Base-by-base conservation (phyloP, 306 rosid species). In the Geum urbanum region DNA sequence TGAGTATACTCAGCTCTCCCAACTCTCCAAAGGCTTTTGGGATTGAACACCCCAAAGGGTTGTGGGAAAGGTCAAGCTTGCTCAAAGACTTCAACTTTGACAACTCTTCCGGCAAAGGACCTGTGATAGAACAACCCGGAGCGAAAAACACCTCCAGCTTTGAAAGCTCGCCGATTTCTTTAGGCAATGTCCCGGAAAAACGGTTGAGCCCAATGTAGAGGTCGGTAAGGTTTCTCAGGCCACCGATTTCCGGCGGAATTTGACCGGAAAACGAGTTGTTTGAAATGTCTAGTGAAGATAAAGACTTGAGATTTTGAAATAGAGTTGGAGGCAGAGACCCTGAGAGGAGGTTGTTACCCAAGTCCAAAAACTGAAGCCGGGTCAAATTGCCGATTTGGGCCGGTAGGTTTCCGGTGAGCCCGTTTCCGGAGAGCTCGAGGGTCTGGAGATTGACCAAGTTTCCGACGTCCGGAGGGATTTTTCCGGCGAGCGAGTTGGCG, bases 51-150 rank as follows among this genome's bases (percentile, higher is more conserved):
- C 70, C 81, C 69, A 95, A 81, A 1, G 99, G 99, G 70, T 95
- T 95, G 74, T 86, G 79, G 20, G 99, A 95, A 68, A 95, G 87
- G 71, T 95, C 99, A 63, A 95, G 86, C 37, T 84, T 89, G 7
- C 72, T 47, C 78, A 95, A 73, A 9, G 85, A 74, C 57, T 84
- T 61, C n/a, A 95, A 74, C 71, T 83, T 72, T 5, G 84, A 86
- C 66, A 95, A 74, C 78, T 89, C 95, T 45, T 83, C 87, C 0
- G 99, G 99, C 64, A 95, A 68, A 14, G 99, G 99, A 51, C 99
- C 99, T 5, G 92, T 84, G 40, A 95, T 74, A 47, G 39, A 86
- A 86, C 96, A 89, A 32, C 80, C 75, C 61, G 95, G 86, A 6
- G 92, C 69, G 53, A 69, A 82, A 41, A 95, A 71, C 60, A 70